Base-by-base conservation (phyloP, 2,329 filamentous ascomycete species). In the Trichoderma sp. region DNA sequence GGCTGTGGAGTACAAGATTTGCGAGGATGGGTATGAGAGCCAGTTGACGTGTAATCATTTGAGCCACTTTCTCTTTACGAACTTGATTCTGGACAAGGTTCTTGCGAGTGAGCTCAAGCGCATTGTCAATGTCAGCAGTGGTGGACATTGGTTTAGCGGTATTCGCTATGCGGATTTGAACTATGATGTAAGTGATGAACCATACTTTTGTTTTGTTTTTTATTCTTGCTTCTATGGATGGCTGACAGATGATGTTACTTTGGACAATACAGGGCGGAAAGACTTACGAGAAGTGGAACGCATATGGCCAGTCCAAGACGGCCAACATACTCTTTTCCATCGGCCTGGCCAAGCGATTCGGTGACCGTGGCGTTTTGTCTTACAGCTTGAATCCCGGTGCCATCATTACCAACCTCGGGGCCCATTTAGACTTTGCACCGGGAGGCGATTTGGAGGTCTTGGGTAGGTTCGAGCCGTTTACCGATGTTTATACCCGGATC, bases 21-120 rank as follows among this genome's bases (percentile, higher is more conserved):
- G 81, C 33, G 77, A 79, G 4, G 85, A 87, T 8, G 86, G 86
- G 4, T 80, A 84, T 74, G 86, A 87, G 80, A 80, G 81, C 71
- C 85, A 87, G 74, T 85, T 89, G 66, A 85, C 82, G 0, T 84
- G 83, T 3, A 88, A 87, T 68, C 85, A 89, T 69, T 68, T 89
- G 6, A 85, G 84, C 0, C 87, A 87, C 78, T 89, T 86, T 66
- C 81, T 88, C 2, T 81, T 89, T 45, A 85, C 85, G 16, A 86
- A 86, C 76, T 79, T 87, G 24, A 79, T 88, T 63, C 84, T 87
- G 81, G 81, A 80, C 0, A 87, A 86, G 78, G 76, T 88, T 4
- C 79, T 87, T 21, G 81, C 80, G 4, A 79, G 84, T 41, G 75
- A 65, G 72, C 80, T 77, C 41, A 83, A 77, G 9, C 81, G 87